A percentile compares a stretch with the other conserved stretches of the same genome.
Evolutionary conservation across 2,329 filamentous ascomycete species (phyloP).

Genomic region (Neonectria punicea): DNA sequence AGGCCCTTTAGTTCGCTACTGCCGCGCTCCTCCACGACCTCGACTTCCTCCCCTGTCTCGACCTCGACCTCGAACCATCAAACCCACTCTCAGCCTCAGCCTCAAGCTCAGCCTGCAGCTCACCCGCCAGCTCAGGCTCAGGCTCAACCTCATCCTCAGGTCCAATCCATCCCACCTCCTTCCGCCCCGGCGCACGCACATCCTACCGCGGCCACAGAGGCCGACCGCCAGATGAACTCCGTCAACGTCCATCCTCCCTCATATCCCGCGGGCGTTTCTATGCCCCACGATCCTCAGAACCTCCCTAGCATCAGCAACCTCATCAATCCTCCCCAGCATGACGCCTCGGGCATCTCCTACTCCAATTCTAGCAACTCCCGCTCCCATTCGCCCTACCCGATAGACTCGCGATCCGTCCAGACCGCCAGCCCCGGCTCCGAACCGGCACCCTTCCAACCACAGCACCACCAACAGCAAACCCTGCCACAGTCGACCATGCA

Average conservation of each 20-base stretch:
- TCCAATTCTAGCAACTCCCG: slow-evolving; percentile 36
- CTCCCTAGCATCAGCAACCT: slow-evolving; percentile 85
- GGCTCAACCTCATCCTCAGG: slow-evolving; percentile 40
- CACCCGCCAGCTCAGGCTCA: no score
- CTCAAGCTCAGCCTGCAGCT: slow-evolving; percentile 20
- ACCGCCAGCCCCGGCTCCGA: slow-evolving; percentile 53
- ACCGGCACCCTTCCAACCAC: slow-evolving; percentile 48
- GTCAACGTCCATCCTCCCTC: slow-evolving; percentile 42
- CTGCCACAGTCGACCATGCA: slow-evolving; percentile 33
- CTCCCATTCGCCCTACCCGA: slow-evolving; percentile 41
- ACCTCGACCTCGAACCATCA: slow-evolving; percentile 15
- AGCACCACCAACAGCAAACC: slow-evolving; percentile 48
- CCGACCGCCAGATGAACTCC: slow-evolving; percentile 43
- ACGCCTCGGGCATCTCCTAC: slow-evolving; percentile 52
- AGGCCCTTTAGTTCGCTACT: slow-evolving; percentile 58
- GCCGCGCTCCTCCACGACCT: slow-evolving; percentile 48
- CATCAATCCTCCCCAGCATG: slow-evolving; percentile 70
- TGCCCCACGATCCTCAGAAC: slow-evolving; percentile 68
- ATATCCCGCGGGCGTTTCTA: slow-evolving; percentile 43
- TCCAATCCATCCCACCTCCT: slow-evolving; percentile 28
- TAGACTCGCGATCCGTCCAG: slow-evolving; percentile 43
- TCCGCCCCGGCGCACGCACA: slow-evolving; percentile 32
- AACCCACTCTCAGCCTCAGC: slow-evolving; percentile 2
- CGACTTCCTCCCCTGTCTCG: slow-evolving; percentile 46
- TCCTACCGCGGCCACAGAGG: slow-evolving; percentile 33